A percentile compares a stretch with the other conserved stretches of the same genome.
Evolutionary conservation across 306 rosid species (phyloP).

Genomic region (Luffa aegyptiaca): DNA sequence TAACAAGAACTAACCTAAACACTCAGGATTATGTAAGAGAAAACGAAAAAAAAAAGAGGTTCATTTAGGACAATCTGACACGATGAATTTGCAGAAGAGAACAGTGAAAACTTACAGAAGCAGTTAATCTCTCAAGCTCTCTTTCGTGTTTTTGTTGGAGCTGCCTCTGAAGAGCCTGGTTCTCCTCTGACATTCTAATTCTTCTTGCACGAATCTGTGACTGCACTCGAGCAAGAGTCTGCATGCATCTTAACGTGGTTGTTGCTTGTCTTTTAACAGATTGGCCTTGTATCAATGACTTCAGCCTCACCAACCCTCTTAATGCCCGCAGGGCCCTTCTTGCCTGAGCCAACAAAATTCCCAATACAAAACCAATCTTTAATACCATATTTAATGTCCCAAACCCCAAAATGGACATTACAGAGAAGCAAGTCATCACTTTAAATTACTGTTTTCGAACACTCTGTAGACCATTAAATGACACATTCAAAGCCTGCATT

Average conservation of each 20-base stretch:
- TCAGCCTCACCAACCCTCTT: conserved; percentile 82
- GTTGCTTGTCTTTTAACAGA: conserved; percentile 74
- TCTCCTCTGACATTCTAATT: conserved; percentile 73
- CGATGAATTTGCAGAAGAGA: not conserved
- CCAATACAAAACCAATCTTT: not conserved
- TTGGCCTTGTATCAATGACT: conserved; percentile 58
- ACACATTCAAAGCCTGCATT: not conserved
- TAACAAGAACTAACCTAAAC: not conserved
- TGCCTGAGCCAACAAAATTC: conserved; percentile 35
- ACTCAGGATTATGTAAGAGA: not conserved
- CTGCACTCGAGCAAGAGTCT: conserved; percentile 71
- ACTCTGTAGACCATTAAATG: not conserved
- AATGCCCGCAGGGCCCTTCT: conserved; percentile 60
- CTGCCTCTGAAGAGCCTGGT: conserved; percentile 66
- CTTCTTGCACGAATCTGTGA: conserved; percentile 69
- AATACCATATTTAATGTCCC: not conserved
- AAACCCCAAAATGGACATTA: not conserved
- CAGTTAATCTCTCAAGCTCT: conserved; percentile 49
- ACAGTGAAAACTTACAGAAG: conserved; percentile 35
- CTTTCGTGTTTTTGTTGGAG: conserved; percentile 49
- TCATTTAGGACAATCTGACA: not conserved
- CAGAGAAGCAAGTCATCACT: not conserved
- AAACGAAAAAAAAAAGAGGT: not conserved
- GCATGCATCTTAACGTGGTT: conserved; percentile 76
- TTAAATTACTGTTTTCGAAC: not conserved